Conservation (phyloP, 768 basidiomycete genomes). For the Tremella fuciformis region DNA sequence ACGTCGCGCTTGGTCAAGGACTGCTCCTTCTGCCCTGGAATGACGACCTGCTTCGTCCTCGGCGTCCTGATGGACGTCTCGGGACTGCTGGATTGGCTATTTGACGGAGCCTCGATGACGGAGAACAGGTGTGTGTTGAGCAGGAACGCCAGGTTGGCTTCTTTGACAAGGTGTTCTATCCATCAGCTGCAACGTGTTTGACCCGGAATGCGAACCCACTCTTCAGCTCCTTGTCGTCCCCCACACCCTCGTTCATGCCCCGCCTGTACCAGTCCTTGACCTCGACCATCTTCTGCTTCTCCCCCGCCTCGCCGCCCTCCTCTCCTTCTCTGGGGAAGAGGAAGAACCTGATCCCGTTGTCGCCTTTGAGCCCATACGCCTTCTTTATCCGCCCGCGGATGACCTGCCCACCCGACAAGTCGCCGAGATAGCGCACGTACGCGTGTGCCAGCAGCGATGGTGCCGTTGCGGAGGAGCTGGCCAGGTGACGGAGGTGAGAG, state of each 20-base stretch:
- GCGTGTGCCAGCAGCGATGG: slow-evolving; percentile 68
- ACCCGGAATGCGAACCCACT: slow-evolving; percentile 20
- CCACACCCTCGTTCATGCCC: slow-evolving; percentile 46
- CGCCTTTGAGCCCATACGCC: slow-evolving; percentile 63
- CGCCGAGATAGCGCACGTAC: slow-evolving; percentile 79
- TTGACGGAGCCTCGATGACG: slow-evolving; percentile 21
- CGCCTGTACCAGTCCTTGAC: slow-evolving; percentile 61
- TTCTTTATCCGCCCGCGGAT: slow-evolving; percentile 65
- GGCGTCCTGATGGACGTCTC: neutral
- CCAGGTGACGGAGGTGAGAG: slow-evolving; percentile 59
- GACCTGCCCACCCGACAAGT: slow-evolving; percentile 73
- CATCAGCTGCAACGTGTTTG: neutral
- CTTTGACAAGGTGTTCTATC: slow-evolving; percentile 36
- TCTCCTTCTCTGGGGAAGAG: slow-evolving; percentile 57
- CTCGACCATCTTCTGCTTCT: slow-evolving; percentile 58
- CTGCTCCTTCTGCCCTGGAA: neutral
- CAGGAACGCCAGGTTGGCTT: slow-evolving; percentile 44
- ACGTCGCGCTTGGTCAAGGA: slow-evolving; percentile 5
- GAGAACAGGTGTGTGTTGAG: slow-evolving; percentile 45
- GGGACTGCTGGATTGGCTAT: neutral
- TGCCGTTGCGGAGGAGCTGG: slow-evolving; percentile 51
- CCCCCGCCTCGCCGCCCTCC: slow-evolving; percentile 47
- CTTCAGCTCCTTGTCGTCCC: slow-evolving; percentile 39
- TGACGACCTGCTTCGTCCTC: neutral
- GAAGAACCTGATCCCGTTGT: slow-evolving; percentile 66